Conservation (phyloP, 2,329 filamentous ascomycete species). For the Fusarium multiceps region DNA sequence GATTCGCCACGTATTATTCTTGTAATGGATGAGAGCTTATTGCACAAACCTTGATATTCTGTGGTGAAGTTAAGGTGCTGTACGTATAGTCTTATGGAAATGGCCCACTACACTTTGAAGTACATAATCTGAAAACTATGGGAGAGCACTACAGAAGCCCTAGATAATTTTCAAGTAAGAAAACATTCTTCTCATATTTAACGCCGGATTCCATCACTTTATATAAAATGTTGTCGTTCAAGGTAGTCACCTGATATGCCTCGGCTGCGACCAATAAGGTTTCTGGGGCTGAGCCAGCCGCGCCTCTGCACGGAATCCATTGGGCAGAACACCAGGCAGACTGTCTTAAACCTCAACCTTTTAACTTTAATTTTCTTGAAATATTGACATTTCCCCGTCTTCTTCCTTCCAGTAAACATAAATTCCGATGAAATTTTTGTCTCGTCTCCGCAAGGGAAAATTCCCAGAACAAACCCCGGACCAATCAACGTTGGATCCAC, state of each 20-base stretch:
- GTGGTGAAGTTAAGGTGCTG: background rate
- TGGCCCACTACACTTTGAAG: background rate
- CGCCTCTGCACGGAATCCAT: constrained; percentile 7
- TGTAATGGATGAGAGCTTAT: background rate
- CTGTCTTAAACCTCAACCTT: background rate
- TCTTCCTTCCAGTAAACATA: too few species aligned
- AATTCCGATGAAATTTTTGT: constrained; percentile 10
- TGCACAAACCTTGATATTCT: background rate
- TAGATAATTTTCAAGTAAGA: too few species aligned
- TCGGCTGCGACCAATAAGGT: background rate
- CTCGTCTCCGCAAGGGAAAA: constrained; percentile 5
- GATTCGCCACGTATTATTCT: background rate
- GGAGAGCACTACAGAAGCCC: too few species aligned
- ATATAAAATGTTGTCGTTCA: background rate
- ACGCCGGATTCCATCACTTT: accelerated
- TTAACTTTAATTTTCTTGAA: background rate
- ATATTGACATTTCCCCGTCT: accelerated
- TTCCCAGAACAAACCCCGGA: background rate
- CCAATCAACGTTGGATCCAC: constrained; percentile 16
- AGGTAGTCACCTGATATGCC: background rate
- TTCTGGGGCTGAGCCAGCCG: constrained; percentile 3
- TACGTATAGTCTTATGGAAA: background rate
- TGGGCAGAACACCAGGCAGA: background rate
- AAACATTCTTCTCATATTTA: background rate
- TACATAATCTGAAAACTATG: background rate